Percentiles rank a stretch among this genome's conserved stretches.
Evolutionary conservation across 1,284 basidiomycete species (phyloP).

Genomic region (Chiua sp.): DNA sequence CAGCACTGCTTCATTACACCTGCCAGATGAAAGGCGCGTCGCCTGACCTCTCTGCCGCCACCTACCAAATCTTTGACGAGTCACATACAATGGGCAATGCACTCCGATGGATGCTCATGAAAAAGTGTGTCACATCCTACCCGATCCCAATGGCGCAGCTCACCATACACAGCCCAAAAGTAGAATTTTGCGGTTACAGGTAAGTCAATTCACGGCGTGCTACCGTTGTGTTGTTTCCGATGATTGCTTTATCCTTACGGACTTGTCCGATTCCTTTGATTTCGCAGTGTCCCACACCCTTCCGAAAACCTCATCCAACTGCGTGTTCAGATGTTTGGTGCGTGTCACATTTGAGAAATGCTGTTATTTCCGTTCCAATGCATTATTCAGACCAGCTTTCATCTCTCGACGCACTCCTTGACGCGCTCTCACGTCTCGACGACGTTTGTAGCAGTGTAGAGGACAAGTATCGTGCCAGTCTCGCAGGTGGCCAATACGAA

Average conservation of each 20-base stretch:
- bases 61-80: slow-evolving; percentile 93
- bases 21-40: slow-evolving; percentile 76
- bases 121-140: slow-evolving; percentile 73
- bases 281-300: slow-evolving; percentile 85
- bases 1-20: slow-evolving; percentile 8
- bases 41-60: slow-evolving; percentile 87
- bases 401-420: slow-evolving; percentile 77
- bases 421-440: slow-evolving; percentile 79
- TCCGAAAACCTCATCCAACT: slow-evolving; percentile 97
- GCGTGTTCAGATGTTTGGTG: slow-evolving; percentile 99
- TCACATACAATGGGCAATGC: slow-evolving; percentile 97
- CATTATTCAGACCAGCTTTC: slow-evolving; percentile 69
- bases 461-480: slow-evolving; percentile 63
- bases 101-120: slow-evolving; percentile 98
- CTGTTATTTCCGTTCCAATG: slow-evolving; percentile 7
- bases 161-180: slow-evolving; percentile 76
- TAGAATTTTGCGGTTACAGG: slow-evolving; percentile 99
- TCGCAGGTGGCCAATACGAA: slow-evolving; percentile 60
- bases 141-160: not conserved
- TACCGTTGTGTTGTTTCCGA: not conserved
- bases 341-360: slow-evolving; percentile 39
- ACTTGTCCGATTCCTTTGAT: slow-evolving; percentile 7
- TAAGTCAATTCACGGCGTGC: slow-evolving; percentile 38
- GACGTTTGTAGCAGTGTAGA: slow-evolving; percentile 73
- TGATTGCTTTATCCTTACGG: slow-evolving; percentile 13